Evolutionary conservation across 1,139 yeast species (phyloP).

Genomic region (Ogataea hybrid): DNA sequence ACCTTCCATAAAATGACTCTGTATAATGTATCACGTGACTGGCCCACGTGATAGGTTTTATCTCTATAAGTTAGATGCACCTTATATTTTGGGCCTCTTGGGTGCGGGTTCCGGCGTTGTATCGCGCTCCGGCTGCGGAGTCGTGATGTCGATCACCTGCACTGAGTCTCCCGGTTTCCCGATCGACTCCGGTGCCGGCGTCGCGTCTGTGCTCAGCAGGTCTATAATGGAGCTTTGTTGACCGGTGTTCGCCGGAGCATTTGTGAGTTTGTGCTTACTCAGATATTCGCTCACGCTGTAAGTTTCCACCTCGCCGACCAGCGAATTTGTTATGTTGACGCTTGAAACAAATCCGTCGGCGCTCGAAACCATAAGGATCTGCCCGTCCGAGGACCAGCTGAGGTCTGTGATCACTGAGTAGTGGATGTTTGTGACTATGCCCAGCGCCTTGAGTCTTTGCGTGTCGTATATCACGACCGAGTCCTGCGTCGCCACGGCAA

Average conservation of each 20-base stretch:
- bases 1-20: background rate
- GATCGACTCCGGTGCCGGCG: background rate
- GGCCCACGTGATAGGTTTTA: background rate
- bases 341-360: slow-evolving; percentile 92
- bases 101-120: background rate
- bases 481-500: slow-evolving; percentile 93
- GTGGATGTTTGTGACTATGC: slow-evolving; percentile 75
- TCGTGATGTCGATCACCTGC: slow-evolving; percentile 20
- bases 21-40: background rate
- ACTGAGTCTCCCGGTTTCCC: slow-evolving; percentile 15
- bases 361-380: slow-evolving; percentile 70
- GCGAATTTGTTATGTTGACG: slow-evolving; percentile 41
- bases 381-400: slow-evolving; percentile 80
- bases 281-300: slow-evolving; percentile 18
- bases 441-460: slow-evolving; percentile 62
- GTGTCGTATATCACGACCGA: slow-evolving; percentile 85
- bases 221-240: slow-evolving; percentile 12
- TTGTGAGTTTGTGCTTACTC: background rate
- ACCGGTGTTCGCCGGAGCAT: background rate
- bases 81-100: slow-evolving; percentile 6
- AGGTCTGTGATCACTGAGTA: slow-evolving; percentile 87
- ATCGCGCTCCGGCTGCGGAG: background rate
- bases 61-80: too few species aligned
- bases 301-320: slow-evolving; percentile 26
- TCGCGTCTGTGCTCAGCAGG: slow-evolving; percentile 7